phyloP scores from a whole-genome alignment of 306 rosid genomes.

The Cucumis hystrix region DNA sequence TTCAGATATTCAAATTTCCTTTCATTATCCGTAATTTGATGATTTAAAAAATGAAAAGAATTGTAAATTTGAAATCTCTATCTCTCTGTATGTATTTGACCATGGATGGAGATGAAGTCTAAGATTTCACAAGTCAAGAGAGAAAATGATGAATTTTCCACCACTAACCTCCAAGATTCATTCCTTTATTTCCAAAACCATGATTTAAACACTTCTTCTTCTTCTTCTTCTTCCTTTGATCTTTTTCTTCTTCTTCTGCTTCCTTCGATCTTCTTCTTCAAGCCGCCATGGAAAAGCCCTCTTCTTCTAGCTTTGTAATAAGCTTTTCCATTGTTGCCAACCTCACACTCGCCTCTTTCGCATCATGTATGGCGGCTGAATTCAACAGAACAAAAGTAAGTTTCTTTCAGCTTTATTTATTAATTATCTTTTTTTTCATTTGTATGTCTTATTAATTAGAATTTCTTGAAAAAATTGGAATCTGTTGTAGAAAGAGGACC shows the following conservation, averaged over 20 bases:
- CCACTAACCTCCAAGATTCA: background rate
- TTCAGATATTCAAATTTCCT: background rate
- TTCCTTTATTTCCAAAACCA: background rate
- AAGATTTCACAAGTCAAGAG: background rate
- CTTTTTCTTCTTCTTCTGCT: too few relatives aligned
- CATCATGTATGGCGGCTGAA: slow-evolving; percentile 63
- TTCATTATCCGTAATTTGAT: too few relatives aligned
- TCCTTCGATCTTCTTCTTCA: background rate
- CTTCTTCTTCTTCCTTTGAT: background rate
- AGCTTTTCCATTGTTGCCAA: slow-evolving; percentile 18
- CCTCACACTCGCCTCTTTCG: slow-evolving; percentile 47
- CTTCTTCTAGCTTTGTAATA: slow-evolving; percentile 16
- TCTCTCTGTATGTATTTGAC: background rate
- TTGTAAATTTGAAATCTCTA: background rate
- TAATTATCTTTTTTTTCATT: background rate
- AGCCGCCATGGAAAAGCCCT: slow-evolving; percentile 37
- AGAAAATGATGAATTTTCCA: background rate
- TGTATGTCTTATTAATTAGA: background rate
- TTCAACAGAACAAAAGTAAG: slow-evolving; percentile 47
- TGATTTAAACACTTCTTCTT: background rate
- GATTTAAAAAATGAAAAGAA: background rate
- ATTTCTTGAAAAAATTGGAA: background rate
- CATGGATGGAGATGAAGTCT: background rate
- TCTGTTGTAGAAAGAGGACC: slow-evolving; percentile 37
- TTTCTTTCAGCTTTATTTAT: background rate